Conservation (phyloP, 148 eudicot species). For the Arctostaphylos glauca region DNA sequence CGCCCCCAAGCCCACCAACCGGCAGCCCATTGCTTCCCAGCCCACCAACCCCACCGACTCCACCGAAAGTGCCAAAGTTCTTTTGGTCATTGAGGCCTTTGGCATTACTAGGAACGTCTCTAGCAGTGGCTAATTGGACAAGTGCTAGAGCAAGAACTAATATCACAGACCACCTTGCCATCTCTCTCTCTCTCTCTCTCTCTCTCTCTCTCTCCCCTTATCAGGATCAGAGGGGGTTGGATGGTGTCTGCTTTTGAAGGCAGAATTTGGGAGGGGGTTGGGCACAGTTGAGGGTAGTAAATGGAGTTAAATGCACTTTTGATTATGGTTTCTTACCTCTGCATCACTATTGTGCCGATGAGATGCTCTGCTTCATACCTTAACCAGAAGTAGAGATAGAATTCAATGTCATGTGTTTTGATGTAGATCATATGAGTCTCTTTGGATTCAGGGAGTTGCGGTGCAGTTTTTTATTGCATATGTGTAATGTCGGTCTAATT, state of each 20-base stretch:
- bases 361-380: too few species aligned
- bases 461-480: too few species aligned
- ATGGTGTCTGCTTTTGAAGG: background rate
- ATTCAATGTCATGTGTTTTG: too few species aligned
- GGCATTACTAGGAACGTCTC: constrained; percentile 22
- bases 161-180: background rate
- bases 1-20: constrained; percentile 30
- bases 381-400: too few species aligned
- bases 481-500: too few species aligned
- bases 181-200: constrained; percentile 11
- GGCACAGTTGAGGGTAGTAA: background rate
- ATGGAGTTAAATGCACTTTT: background rate
- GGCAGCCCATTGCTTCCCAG: constrained; percentile 24
- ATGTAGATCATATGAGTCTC: too few species aligned
- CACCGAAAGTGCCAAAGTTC: constrained; percentile 29
- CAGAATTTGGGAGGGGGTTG: background rate
- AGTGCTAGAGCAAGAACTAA: background rate
- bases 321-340: background rate
- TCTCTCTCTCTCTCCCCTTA: background rate
- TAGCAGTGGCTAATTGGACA: constrained; percentile 17
- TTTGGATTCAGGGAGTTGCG: too few species aligned
- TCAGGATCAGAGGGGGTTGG: background rate
- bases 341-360: background rate
- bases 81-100: constrained; percentile 33
- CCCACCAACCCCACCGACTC: constrained; percentile 28